Conservation (phyloP, 1,284 basidiomycete genomes). For the Inonotus hispidus region DNA sequence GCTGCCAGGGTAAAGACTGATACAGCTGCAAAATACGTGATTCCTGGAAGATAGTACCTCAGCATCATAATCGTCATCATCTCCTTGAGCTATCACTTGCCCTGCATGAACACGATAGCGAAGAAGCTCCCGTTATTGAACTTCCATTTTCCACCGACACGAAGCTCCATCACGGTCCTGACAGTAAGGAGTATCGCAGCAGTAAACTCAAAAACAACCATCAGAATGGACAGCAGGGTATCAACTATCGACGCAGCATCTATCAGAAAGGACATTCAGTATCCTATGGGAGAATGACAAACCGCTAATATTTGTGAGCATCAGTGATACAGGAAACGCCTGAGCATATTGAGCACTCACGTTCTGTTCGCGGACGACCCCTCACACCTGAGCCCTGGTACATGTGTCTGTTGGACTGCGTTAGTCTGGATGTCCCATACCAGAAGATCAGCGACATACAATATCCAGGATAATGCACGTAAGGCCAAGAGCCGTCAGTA, state of each 20-base stretch:
- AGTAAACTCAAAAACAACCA: constrained; percentile 27
- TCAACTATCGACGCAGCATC: constrained; percentile 21
- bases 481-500: not conserved
- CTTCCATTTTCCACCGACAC: constrained; percentile 20
- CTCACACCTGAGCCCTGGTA: constrained; percentile 21
- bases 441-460: not conserved
- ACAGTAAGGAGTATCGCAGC: constrained; percentile 27
- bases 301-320: not conserved
- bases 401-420: constrained; percentile 18
- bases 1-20: not conserved
- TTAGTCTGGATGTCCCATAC: constrained; percentile 13
- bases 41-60: not conserved
- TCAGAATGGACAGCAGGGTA: constrained; percentile 28
- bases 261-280: not conserved
- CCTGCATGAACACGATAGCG: constrained; percentile 30
- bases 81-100: constrained; percentile 17
- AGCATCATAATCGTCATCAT: not conserved
- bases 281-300: not conserved
- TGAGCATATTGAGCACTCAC: constrained; percentile 2
- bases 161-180: constrained; percentile 28
- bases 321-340: not conserved
- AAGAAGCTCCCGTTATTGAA: constrained; percentile 24
- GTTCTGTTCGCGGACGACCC: constrained; percentile 22
- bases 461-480: not conserved
- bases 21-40: not conserved